phyloP scores from a whole-genome alignment of 2,329 filamentous ascomycete species.

The Fusarium newnesense region DNA sequence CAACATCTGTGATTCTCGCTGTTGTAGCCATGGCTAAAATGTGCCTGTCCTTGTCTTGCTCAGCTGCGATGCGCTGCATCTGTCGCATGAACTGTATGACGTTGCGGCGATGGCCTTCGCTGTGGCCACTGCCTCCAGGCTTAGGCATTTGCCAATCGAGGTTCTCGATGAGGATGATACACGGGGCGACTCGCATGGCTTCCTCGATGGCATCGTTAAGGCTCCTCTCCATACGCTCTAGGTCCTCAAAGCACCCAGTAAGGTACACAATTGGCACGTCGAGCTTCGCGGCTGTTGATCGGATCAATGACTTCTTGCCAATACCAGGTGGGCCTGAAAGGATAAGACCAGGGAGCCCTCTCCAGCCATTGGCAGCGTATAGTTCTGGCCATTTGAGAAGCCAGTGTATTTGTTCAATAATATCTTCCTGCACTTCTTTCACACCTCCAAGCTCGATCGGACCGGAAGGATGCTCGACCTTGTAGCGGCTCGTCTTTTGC shows the following conservation, averaged over 20 bases:
- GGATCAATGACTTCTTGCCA: constrained; percentile 82
- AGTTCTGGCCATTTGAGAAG: constrained; percentile 38
- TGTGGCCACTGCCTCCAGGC: constrained; percentile 77
- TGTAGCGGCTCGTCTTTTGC: constrained; percentile 45
- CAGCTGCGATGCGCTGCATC: constrained; percentile 82
- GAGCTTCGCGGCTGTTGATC: constrained; percentile 76
- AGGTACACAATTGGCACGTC: constrained; percentile 77
- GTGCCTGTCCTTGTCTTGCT: constrained; percentile 75
- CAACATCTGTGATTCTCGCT: constrained; percentile 86
- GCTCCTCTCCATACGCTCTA: constrained; percentile 53
- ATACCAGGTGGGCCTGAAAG: constrained; percentile 83
- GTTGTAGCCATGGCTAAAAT: constrained; percentile 94
- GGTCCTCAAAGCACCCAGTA: constrained; percentile 50
- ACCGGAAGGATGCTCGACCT: constrained; percentile 43
- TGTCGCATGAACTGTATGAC: constrained; percentile 85
- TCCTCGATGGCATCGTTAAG: constrained; percentile 69
- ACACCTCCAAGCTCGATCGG: constrained; percentile 46
- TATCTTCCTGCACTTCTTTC: background rate
- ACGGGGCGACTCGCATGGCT: constrained; percentile 85
- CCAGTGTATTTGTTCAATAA: background rate
- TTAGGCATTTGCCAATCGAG: constrained; percentile 89
- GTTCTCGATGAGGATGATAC: constrained; percentile 90
- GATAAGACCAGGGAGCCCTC: constrained; percentile 66
- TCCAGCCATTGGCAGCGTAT: constrained; percentile 24
- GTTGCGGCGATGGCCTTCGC: constrained; percentile 90